phyloP scores from a whole-genome alignment of 139 green algal genomes.

The Chlamydomonas sp. region DNA sequence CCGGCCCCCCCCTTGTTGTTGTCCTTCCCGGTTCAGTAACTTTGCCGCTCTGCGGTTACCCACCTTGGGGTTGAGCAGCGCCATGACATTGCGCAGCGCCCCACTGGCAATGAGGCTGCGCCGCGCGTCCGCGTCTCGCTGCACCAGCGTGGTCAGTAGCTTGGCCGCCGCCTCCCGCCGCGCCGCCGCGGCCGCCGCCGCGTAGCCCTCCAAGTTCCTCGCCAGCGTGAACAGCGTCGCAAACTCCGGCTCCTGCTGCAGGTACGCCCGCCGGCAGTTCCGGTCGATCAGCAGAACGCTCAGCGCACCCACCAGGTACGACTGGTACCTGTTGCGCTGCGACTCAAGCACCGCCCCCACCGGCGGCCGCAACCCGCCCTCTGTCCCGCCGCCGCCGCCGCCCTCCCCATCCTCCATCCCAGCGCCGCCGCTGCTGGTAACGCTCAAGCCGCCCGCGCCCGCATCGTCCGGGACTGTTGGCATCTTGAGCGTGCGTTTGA shows the following conservation, averaged over 20 bases:
- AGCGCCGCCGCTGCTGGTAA: background rate
- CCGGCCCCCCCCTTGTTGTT: no score
- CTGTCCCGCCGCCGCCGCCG: background rate
- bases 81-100: constrained; percentile 43
- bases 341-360: constrained; percentile 15
- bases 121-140: constrained; percentile 59
- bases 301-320: constrained; percentile 65
- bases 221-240: constrained; percentile 65
- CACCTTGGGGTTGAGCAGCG: constrained; percentile 53
- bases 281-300: constrained; percentile 77
- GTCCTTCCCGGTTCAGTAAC: no score
- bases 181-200: constrained; percentile 29
- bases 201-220: constrained; percentile 58
- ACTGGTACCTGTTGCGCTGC: constrained; percentile 55
- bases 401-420: background rate
- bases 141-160: constrained; percentile 57
- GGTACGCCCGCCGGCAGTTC: constrained; percentile 62
- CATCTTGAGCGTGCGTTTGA: constrained; percentile 56
- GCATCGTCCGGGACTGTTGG: constrained; percentile 6
- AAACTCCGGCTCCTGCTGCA: constrained; percentile 65
- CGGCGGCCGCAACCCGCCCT: background rate
- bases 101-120: constrained; percentile 50
- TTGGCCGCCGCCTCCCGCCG: constrained; percentile 62
- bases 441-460: background rate
- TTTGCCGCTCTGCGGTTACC: background rate